Evolutionary conservation across 768 basidiomycete species (phyloP), one percentile per base, ranked within the genome.

Genomic region (Gyrodon lividus): DNA sequence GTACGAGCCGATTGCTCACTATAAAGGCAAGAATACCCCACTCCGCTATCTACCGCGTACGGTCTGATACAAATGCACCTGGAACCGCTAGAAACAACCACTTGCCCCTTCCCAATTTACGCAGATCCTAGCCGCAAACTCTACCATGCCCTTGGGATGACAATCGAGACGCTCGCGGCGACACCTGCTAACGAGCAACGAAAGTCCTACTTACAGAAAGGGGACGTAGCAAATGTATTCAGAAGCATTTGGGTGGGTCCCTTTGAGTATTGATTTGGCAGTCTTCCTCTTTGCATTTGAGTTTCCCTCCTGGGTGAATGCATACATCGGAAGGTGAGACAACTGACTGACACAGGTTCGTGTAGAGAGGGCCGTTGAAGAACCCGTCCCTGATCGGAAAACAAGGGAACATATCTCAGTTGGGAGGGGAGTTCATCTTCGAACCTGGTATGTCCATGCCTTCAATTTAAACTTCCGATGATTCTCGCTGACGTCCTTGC

Each of bases 401-500:
- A 59, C 79, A 83, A 49, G 85, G 84, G 0, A 81, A 83, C 44
- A 58, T 80, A n/a, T 73, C 76, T 0, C 83, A 87, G 60, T 66
- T 83, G 0, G 84, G 84, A 5, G 83, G 82, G 3, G 84, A 87
- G 22, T 85, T 84, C 46, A 64, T 87, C 12, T 70, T 86, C 43
- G 80, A 80, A 19, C 80, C 81, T 17, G 81, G 81, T 82, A 55
- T 28, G 70, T 57, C 26, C 8, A 41, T 43, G 8, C 34, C n/a
- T 2, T 6, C 4, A 14, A 26, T 7, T 23, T 38, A n/a, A n/a
- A n/a, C 22, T 24, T 50, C 44, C 33, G 38, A 28, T n/a, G n/a
- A n/a, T n/a, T n/a, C n/a, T n/a, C n/a, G n/a, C n/a, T n/a, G 33
- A 28, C 35, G 12, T 43, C 19, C 13, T 13, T 48, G 10, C 5